phyloP scores from a whole-genome alignment of 257 asterid species.

The Solanum dulcamara region DNA sequence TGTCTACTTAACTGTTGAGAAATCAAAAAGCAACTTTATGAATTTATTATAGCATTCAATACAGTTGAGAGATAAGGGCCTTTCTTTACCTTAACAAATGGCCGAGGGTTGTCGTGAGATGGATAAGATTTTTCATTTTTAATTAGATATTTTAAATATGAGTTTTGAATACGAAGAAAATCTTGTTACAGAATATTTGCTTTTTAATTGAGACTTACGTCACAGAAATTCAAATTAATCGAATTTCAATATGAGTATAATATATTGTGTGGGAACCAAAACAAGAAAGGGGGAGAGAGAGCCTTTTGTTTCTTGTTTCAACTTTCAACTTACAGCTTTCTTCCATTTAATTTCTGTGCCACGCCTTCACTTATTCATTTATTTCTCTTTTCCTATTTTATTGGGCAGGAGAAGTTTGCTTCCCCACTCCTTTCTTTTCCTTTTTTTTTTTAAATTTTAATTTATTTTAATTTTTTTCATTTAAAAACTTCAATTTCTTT shows the following conservation, averaged over 20 bases:
- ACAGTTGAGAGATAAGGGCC: background rate
- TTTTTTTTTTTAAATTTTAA: too few relatives aligned
- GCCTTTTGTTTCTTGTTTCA: background rate
- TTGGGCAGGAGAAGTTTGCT: conserved; percentile 7
- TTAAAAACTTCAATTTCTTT: background rate
- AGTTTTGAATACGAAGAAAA: accelerated
- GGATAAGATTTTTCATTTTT: background rate
- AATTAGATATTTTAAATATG: accelerated
- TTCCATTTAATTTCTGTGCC: conserved; percentile 2
- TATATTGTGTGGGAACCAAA: accelerated
- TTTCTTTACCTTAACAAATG: background rate
- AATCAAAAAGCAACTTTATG: conserved; percentile 25
- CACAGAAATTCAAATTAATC: accelerated
- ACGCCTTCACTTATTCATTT: conserved; percentile 15
- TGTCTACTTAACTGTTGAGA: background rate
- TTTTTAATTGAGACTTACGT: accelerated
- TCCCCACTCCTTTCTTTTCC: background rate
- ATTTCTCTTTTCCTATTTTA: background rate
- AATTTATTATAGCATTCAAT: conserved; percentile 20
- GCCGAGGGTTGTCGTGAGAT: too few relatives aligned
- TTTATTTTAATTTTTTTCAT: too few relatives aligned
- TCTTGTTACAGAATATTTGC: accelerated
- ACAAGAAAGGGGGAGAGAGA: background rate
- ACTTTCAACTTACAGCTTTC: background rate
- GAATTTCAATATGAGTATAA: accelerated